Evolutionary conservation across 306 rosid genomes (phyloP).

Genomic region (Dalbergia cochinchinensis): DNA sequence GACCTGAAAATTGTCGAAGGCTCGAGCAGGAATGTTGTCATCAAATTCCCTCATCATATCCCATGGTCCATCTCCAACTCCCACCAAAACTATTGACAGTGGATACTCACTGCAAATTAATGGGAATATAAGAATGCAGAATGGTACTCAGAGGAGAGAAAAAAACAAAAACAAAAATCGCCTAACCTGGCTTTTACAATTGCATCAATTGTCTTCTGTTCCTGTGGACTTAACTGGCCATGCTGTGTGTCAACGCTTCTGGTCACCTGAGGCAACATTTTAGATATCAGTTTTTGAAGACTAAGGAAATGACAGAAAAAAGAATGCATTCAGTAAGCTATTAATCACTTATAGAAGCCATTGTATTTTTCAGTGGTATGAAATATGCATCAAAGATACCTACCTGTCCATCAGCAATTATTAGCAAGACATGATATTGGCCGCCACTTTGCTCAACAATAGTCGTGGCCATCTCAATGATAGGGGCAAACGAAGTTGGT

Average conservation of each 20-base stretch:
- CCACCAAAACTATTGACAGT: constrained; percentile 84
- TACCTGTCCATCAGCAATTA: constrained; percentile 98
- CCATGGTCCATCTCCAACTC: constrained; percentile 99
- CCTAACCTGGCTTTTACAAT: constrained; percentile 90
- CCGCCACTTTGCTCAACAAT: constrained; percentile 91
- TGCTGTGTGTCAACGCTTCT: constrained; percentile 75
- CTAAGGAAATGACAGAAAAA: constrained; percentile 2
- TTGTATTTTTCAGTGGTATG: not conserved
- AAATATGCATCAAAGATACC: constrained; percentile 51
- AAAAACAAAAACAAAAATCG: not conserved
- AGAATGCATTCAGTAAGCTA: not conserved
- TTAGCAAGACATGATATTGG: constrained; percentile 89
- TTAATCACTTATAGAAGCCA: constrained; percentile 12
- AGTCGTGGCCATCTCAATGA: constrained; percentile 89
- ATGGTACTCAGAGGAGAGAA: constrained; percentile 20
- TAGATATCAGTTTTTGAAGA: constrained; percentile 13
- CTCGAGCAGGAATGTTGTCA: constrained; percentile 85
- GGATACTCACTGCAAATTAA: constrained; percentile 74
- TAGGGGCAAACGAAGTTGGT: constrained; percentile 94
- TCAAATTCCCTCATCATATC: constrained; percentile 91
- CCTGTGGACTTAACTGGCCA: constrained; percentile 81
- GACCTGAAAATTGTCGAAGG: constrained; percentile 92
- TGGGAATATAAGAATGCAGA: constrained; percentile 42
- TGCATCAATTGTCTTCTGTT: constrained; percentile 79
- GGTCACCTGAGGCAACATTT: constrained; percentile 68